Conservation (phyloP, 2,329 filamentous ascomycete genomes). For the Metarhizium brunneum region DNA sequence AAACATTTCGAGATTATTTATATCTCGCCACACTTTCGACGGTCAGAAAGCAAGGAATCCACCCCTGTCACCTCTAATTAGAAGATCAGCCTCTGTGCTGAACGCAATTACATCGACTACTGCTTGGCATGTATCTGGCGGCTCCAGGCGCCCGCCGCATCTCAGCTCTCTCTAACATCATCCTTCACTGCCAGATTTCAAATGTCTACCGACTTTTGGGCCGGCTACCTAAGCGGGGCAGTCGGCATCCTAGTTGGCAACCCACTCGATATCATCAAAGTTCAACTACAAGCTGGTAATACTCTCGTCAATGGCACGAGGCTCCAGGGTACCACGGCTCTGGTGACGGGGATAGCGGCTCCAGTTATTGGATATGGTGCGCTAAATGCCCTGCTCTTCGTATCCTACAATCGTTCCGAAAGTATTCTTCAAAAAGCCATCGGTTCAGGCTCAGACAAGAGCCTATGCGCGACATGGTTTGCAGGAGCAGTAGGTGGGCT, state of each 20-base stretch:
- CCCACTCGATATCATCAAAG: constrained; percentile 59
- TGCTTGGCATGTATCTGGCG: too few species aligned
- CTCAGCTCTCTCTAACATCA: too few species aligned
- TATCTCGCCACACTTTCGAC: too few species aligned
- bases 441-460: constrained; percentile 22
- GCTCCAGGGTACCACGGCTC: constrained; percentile 22
- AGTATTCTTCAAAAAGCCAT: constrained; percentile 15
- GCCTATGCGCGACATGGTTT: constrained; percentile 60
- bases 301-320: constrained; percentile 6
- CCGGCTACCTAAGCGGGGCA: constrained; percentile 81
- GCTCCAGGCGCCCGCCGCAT: too few species aligned
- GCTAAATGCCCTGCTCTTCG: constrained; percentile 82
- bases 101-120: too few species aligned
- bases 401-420: constrained; percentile 82
- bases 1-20: too few species aligned
- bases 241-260: constrained; percentile 84
- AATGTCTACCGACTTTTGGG: constrained; percentile 90
- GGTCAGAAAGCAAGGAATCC: too few species aligned
- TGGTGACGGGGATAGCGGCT: constrained; percentile 63
- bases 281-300: constrained; percentile 57
- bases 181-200: background rate
- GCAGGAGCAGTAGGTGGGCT: constrained; percentile 77
- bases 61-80: too few species aligned
- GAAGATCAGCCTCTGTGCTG: too few species aligned
- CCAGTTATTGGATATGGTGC: constrained; percentile 86